phyloP scores from a whole-genome alignment of 2,329 filamentous ascomycete species.

The Stemphylium beticola region DNA sequence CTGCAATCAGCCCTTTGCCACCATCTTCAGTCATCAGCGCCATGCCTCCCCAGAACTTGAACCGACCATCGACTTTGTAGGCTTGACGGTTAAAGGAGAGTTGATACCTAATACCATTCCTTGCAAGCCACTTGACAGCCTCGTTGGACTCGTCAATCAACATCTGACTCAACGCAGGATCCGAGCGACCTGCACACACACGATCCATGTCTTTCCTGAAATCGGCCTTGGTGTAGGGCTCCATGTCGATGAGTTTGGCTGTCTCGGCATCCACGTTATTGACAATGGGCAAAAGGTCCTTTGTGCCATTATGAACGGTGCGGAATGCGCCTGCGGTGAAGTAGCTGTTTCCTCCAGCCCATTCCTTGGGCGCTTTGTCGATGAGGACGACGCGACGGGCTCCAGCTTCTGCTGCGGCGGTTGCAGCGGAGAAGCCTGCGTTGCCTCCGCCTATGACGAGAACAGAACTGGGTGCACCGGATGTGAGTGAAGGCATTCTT shows the following conservation, averaged over 20 bases:
- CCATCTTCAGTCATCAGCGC: slow-evolving; percentile 65
- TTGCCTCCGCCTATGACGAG: slow-evolving; percentile 69
- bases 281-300: slow-evolving; percentile 66
- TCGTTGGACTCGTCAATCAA: slow-evolving; percentile 61
- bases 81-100: slow-evolving; percentile 70
- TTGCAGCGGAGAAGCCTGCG: slow-evolving; percentile 67
- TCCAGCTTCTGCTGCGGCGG: slow-evolving; percentile 60
- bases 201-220: slow-evolving; percentile 64
- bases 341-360: slow-evolving; percentile 69
- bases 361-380: slow-evolving; percentile 64
- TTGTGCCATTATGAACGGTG: slow-evolving; percentile 61
- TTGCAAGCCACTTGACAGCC: slow-evolving; percentile 62
- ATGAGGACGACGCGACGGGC: slow-evolving; percentile 59
- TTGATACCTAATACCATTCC: slow-evolving; percentile 62
- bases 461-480: slow-evolving; percentile 36
- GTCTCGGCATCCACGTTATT: slow-evolving; percentile 60
- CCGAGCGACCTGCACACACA: slow-evolving; percentile 62
- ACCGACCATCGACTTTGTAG: slow-evolving; percentile 65
- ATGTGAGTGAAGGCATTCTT: slow-evolving; percentile 1
- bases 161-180: slow-evolving; percentile 55
- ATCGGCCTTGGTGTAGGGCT: slow-evolving; percentile 61
- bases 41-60: slow-evolving; percentile 72
- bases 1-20: slow-evolving; percentile 64
- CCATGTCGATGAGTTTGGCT: slow-evolving; percentile 62
- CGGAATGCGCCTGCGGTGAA: slow-evolving; percentile 71